Percentiles rank a stretch among this genome's conserved stretches.
Conservation (phyloP, 225 moss, liverwort and hornwort species). For the Thuidium tamariscinum region DNA sequence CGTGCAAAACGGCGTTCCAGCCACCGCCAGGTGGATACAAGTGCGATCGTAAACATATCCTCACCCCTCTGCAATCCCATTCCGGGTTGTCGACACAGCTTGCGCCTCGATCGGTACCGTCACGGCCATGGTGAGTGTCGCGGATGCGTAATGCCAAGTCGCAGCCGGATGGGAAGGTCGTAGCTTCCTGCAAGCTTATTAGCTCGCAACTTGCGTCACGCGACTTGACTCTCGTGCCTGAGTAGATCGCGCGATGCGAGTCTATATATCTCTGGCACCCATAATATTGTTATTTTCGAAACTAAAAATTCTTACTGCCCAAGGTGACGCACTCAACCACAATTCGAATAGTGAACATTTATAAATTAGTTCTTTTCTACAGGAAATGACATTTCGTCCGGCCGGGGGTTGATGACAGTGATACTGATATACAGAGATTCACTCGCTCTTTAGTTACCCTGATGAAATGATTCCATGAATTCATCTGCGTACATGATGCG, state of each 20-base stretch:
- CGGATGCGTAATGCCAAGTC: neutral
- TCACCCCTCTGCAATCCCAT: neutral
- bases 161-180: neutral
- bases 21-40: conserved; percentile 44
- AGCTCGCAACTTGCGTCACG: neutral
- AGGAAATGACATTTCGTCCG: neutral
- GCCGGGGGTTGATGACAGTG: neutral
- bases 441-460: neutral
- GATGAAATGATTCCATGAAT: neutral
- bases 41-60: neutral
- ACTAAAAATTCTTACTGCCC: neutral
- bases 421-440: neutral
- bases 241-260: neutral
- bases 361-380: no score
- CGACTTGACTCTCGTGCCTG: neutral
- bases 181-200: neutral
- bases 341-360: no score
- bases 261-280: neutral
- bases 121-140: neutral
- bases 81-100: neutral
- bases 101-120: neutral
- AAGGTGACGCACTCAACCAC: neutral
- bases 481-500: neutral
- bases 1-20: conserved; percentile 9
- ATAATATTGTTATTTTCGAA: no score